Evolutionary conservation across 192 early-diverging fungal species (phyloP), one percentile per base, ranked within the genome.

Genomic region (Linnemannia elongata): DNA sequence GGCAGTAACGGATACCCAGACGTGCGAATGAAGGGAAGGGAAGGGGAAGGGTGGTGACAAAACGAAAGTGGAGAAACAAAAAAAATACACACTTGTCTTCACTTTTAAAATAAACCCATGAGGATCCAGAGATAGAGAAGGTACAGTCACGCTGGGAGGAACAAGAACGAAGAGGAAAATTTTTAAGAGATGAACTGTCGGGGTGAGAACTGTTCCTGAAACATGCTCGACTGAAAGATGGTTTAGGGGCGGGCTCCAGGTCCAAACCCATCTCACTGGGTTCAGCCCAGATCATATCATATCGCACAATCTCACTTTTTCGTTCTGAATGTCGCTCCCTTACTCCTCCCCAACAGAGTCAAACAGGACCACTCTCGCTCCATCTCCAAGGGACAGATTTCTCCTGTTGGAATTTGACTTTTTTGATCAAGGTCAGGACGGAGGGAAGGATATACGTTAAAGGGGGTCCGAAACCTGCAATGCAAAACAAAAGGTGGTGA

Each of bases 1-100:
- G 30, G 63, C 33, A 78, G 52, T 72, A 52, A 73, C 74, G 76
- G 82, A 33, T 73, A 72, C 75, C 55, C 75, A 72, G 76, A 68
- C 74, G 60, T 66, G 9, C 9, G 60, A 66, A 66, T 30, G 60
- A 66, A 66, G 60, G 60, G n/a, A 27, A 9, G 57, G 57, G 7
- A 27, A 33, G 60, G 13, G 60, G 12, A 57, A 6, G 0, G 30
- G 60, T 30, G n/a, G 77, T 27, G 41, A 71, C 18, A 3, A 68
- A 42, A 57, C 18, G 52, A 35, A 72, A 63, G 66, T 45, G n/a
- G 41, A 75, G 47, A 70, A 22, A 63, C 35, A 60, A 82, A 30
- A 47, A 68, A 75, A n/a, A n/a, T n/a, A 70, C 72, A 35, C 20
- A 76, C 8, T 4, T 9, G 27, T 6, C 30, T 33, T 4, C 30